Evolutionary conservation across 108 stramenopile species (phyloP), one percentile per base, ranked within the genome.

Genomic region (Parmales sp.): DNA sequence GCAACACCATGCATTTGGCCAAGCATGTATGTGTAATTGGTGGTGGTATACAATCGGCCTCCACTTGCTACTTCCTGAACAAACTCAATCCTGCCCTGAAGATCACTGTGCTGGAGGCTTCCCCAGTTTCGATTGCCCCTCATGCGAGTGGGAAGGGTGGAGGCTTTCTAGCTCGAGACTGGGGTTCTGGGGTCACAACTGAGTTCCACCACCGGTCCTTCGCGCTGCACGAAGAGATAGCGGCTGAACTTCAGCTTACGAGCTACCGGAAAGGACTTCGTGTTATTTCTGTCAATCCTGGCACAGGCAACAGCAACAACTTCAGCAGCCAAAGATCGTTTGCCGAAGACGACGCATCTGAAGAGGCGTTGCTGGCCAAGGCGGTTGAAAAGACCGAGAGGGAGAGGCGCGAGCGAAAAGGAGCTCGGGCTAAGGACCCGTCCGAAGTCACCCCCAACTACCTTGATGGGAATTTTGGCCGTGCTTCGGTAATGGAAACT

Each of bases 61-160:
- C 83, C 20, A 72, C 84, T 26, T 90, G 89, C 26, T 89, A 77
- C 41, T 82, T 81, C 19, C 54, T 88, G 1, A 69, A 73, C 36
- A 67, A 64, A 49, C 67, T 69, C 18, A 26, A 67, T 4, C 70
- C 76, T 0, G 45, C 76, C 28, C 69, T 71, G 11, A 73, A 65
- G 1, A 83, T 90, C 44, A 86, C 83, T 0, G 72, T 95, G 1
- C 68, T 95, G 19, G 94, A 95, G 78, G 37, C 79, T 44, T 81
- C 79, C 54, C 29, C 26, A 20, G 71, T n/a, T n/a, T n/a, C 39
- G 44, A 70, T 86, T 0, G 94, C 90, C 4, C 76, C 83, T 7
- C 91, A 91, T 7, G 94, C 94, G 9, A 80, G 78, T 49, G 94
- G 94, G 6, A 95, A 95, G 70, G 83, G 85, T 0, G 89, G 89